Evolutionary conservation across 106 monocot species (phyloP), one percentile per base, ranked within the genome.

Genomic region (Dioscorea dumetorum): DNA sequence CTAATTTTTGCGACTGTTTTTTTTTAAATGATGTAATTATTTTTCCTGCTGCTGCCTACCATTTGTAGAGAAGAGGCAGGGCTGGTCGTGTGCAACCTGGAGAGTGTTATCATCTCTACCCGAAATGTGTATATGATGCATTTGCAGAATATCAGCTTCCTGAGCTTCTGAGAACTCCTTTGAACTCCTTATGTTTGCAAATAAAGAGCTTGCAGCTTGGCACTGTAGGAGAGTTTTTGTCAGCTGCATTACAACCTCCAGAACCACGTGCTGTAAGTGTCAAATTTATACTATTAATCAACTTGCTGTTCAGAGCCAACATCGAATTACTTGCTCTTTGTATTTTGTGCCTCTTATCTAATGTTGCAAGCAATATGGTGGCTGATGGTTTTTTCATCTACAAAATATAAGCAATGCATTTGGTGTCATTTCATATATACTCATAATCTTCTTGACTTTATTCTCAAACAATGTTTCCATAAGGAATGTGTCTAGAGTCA

Each of bases 31-130:
- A 0, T 57, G 18, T 71, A 18, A 18, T 57, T 13, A 35, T 56
- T 62, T n/a, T 57, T 73, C 53, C 23, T 32, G 48, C 8, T 66
- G 51, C 48, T 21, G 62, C 18, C 71, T 24, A 60, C 70, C 57
- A 31, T 58, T 66, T 83, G 58, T 77, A 99, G 99, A 99, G 99
- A 80, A 90, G 79, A 76, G 99, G 99, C 63, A 90, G 99, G 81
- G 99, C 99, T 76, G 99, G 99, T 33, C 92, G 99, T 60, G 99
- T 99, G 64, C 99, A 93, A 68, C 87, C 99, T 48, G 99, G 99
- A 69, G 90, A 90, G 60, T 99, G 93, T 68, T 99, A 93, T 79
- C 99, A 99, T 60, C 99, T 99, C 28, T 99, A 93, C 75, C 99
- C 99, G 49, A 82, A 68, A 83, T 99, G 99, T 81, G 93, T 99